Conservation (phyloP, 2,329 filamentous ascomycete species). For the Pseudocercospora fuligena region DNA sequence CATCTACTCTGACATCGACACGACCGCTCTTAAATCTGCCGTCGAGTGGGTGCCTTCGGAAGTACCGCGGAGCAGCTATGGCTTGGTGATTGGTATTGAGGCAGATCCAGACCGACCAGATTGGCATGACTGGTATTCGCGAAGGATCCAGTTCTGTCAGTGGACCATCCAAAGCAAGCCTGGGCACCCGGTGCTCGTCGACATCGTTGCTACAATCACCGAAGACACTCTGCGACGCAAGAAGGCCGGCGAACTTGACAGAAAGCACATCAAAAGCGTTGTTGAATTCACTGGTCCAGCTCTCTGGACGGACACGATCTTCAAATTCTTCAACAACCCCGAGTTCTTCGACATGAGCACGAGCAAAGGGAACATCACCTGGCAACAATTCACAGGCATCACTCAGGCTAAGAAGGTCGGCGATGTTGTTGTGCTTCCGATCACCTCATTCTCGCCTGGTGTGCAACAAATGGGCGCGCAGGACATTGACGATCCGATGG, state of each 20-base stretch:
- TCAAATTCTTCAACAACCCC: conserved; percentile 90
- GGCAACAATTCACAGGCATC: conserved; percentile 88
- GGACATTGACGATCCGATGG: conserved; percentile 89
- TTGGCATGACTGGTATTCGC: conserved; percentile 95
- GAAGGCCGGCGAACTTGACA: conserved; percentile 66
- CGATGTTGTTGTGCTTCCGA: conserved; percentile 90
- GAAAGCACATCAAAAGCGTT: conserved; percentile 70
- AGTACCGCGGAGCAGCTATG: conserved; percentile 77
- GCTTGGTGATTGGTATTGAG: conserved; percentile 92
- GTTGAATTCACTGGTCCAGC: conserved; percentile 95
- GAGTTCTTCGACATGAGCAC: conserved; percentile 82
- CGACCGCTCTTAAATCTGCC: conserved; percentile 79
- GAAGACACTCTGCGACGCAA: conserved; percentile 78
- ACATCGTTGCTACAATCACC: conserved; percentile 85
- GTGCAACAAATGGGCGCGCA: conserved; percentile 91
- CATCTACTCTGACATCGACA: conserved; percentile 85
- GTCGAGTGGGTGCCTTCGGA: conserved; percentile 83
- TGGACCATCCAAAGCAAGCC: conserved; percentile 98
- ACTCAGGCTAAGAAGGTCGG: conserved; percentile 82
- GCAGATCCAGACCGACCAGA: conserved; percentile 91
- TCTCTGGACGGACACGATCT: conserved; percentile 90
- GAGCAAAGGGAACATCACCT: conserved; percentile 76
- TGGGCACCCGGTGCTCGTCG: conserved; percentile 87
- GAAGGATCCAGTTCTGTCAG: conserved; percentile 96
- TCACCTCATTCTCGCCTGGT: conserved; percentile 96